phyloP scores from a whole-genome alignment of 768 basidiomycete species.

The Agrocybe chaxingu region DNA sequence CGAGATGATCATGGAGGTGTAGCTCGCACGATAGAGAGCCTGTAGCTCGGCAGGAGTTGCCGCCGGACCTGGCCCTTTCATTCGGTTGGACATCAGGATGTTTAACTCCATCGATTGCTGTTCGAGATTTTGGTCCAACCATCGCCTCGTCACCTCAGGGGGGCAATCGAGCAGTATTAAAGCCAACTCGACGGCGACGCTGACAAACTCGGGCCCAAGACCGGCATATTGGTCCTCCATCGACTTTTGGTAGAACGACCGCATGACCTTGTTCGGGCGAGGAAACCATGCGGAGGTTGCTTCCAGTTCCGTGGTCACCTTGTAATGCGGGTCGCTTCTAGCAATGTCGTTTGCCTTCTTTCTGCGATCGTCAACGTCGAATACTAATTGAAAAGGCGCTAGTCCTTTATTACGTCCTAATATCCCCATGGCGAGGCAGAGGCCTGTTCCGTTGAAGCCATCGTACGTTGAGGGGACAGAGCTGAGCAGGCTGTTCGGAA shows the following conservation, averaged over 20 bases:
- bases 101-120: background rate
- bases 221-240: slow-evolving; percentile 12
- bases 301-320: slow-evolving; percentile 8
- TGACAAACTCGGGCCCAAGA: slow-evolving; percentile 6
- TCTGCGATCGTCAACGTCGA: slow-evolving; percentile 3
- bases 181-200: slow-evolving; percentile 9
- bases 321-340: background rate
- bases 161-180: slow-evolving; percentile 11
- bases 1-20: slow-evolving; percentile 11
- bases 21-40: slow-evolving; percentile 6
- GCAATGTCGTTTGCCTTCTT: background rate
- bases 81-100: no score
- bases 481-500: slow-evolving; percentile 8
- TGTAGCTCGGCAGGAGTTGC: slow-evolving; percentile 1
- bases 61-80: background rate
- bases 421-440: slow-evolving; percentile 11
- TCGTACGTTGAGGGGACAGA: slow-evolving; percentile 11
- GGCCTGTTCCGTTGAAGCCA: slow-evolving; percentile 9
- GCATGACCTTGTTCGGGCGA: slow-evolving; percentile 12
- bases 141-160: background rate
- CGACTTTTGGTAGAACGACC: slow-evolving; percentile 10
- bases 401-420: slow-evolving; percentile 12
- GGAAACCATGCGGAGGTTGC: slow-evolving; percentile 9
- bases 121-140: slow-evolving; percentile 7
- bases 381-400: slow-evolving; percentile 4